Evolutionary conservation across 805 yeast genomes (phyloP).

Genomic region (Spathaspora passalidarum): DNA sequence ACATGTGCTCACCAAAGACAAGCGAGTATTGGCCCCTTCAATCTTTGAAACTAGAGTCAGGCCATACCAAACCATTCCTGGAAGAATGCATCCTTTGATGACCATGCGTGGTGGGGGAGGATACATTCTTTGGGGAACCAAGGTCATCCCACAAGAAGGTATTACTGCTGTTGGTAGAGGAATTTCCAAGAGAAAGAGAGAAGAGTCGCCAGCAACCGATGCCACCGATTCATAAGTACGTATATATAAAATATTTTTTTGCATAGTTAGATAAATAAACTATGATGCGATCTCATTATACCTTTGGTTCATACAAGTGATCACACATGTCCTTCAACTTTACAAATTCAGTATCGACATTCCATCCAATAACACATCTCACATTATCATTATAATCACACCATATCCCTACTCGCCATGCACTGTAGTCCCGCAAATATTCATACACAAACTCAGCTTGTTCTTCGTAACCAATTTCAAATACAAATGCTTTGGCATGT

Average conservation of each 20-base stretch:
- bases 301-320: slow-evolving; percentile 7
- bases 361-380: slow-evolving; percentile 68
- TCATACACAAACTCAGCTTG: slow-evolving; percentile 50
- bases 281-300: too few relatives aligned
- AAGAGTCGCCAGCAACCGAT: background rate
- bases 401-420: slow-evolving; percentile 51
- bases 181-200: slow-evolving; percentile 35
- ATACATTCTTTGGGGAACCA: slow-evolving; percentile 70
- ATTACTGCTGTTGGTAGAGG: slow-evolving; percentile 72
- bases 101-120: slow-evolving; percentile 93
- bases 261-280: background rate
- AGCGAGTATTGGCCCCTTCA: slow-evolving; percentile 76
- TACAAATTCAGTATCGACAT: slow-evolving; percentile 13
- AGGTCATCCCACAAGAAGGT: slow-evolving; percentile 68
- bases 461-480: slow-evolving; percentile 65
- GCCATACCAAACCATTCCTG: slow-evolving; percentile 88
- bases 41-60: slow-evolving; percentile 80
- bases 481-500: slow-evolving; percentile 57
- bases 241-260: background rate
- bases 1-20: slow-evolving; percentile 62
- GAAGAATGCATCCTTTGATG: slow-evolving; percentile 93
- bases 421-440: slow-evolving; percentile 12
- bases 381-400: slow-evolving; percentile 50
- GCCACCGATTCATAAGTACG: background rate
- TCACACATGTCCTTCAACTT: slow-evolving; percentile 7